Evolutionary conservation across 2,329 filamentous ascomycete genomes (phyloP).

Genomic region (Geosmithia flava): DNA sequence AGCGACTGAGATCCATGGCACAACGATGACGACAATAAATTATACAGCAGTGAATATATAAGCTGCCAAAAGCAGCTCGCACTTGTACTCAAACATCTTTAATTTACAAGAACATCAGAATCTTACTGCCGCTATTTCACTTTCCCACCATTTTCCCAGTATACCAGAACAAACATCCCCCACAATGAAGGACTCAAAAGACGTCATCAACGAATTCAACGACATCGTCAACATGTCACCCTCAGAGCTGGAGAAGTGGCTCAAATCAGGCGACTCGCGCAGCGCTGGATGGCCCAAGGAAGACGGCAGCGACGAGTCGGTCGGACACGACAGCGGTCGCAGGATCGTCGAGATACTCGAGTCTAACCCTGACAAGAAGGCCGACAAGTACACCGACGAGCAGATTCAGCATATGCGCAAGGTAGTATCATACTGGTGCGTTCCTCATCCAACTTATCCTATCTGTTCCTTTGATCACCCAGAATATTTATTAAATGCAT

Average conservation of each 20-base stretch:
- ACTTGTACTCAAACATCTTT: no score
- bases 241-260: slow-evolving; percentile 47
- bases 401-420: slow-evolving; percentile 46
- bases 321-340: slow-evolving; percentile 51
- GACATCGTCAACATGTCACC: slow-evolving; percentile 54
- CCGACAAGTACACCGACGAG: slow-evolving; percentile 42
- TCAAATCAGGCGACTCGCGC: slow-evolving; percentile 43
- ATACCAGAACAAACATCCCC: no score
- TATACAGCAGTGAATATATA: no score
- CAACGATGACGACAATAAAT: no score
- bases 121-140: neutral
- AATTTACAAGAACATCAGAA: neutral
- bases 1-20: no score
- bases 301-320: slow-evolving; percentile 43
- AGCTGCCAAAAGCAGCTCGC: no score
- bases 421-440: slow-evolving; percentile 47
- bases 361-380: slow-evolving; percentile 45
- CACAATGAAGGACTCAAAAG: slow-evolving; percentile 12
- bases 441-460: neutral
- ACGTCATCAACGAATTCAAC: slow-evolving; percentile 45
- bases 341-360: slow-evolving; percentile 52
- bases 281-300: slow-evolving; percentile 49
- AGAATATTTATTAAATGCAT: neutral
- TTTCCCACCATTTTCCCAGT: neutral
- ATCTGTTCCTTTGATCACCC: neutral